A percentile compares a stretch with the other conserved stretches of the same genome.
phyloP scores from a whole-genome alignment of 1,284 basidiomycete genomes.

The Serendipita sp. region DNA sequence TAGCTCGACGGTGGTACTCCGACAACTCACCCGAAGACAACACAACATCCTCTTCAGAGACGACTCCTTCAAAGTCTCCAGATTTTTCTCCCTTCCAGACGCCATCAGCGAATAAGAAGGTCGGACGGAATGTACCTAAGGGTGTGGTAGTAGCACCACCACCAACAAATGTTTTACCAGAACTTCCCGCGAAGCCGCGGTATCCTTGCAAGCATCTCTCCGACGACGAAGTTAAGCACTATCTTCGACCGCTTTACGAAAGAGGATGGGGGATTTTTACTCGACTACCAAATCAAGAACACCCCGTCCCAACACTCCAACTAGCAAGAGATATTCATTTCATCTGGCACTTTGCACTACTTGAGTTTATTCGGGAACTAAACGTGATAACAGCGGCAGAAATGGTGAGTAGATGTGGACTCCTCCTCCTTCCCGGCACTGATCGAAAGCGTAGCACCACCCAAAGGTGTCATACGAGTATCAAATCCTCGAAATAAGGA shows the following conservation, averaged over 20 bases:
- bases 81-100: too few species aligned
- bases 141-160: background rate
- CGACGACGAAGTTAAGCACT: constrained; percentile 21
- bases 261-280: constrained; percentile 22
- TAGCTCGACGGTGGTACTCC: too few species aligned
- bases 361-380: constrained; percentile 14
- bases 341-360: constrained; percentile 8
- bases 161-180: constrained; percentile 6
- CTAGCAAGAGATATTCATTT: constrained; percentile 7
- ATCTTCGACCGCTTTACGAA: constrained; percentile 22
- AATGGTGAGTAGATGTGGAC: constrained; percentile 20
- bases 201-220: constrained; percentile 21
- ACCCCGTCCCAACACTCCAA: constrained; percentile 14
- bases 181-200: constrained; percentile 19
- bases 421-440: constrained; percentile 12
- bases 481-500: constrained; percentile 20
- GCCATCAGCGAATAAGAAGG: too few species aligned
- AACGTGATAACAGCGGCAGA: constrained; percentile 17
- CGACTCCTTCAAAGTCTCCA: too few species aligned
- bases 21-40: too few species aligned
- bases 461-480: constrained; percentile 10
- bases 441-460: constrained; percentile 8
- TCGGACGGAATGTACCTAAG: background rate
- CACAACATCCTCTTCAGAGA: too few species aligned
- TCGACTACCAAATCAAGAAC: constrained; percentile 16